Evolutionary conservation across 768 basidiomycete genomes (phyloP), one percentile per base, ranked within the genome.

Genomic region (Dendrothele bispora): DNA sequence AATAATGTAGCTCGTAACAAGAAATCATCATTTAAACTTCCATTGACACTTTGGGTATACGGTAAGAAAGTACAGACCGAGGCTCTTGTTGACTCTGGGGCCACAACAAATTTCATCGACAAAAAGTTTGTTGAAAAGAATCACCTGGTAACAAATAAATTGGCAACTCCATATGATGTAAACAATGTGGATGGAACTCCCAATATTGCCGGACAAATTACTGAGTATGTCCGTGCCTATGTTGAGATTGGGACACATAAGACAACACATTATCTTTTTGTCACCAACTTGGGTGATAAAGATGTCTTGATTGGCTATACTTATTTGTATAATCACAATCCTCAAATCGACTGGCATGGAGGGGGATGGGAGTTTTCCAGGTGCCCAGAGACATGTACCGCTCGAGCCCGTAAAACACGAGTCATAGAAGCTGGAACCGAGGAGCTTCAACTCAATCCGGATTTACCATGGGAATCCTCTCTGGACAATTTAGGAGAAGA

Each of bases 101-200:
- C 43, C 30, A 29, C 43, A 34, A 28, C 26, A 44, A 44, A 44
- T 30, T 44, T 44, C 43, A 44, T 44, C 18, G 25, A 44, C 43
- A 8, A 26, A 25, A 24, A 10, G 7, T 29, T 26, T 42, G 40
- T 42, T 42, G 37, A 39, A 39, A 39, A 21, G 15, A 40, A 40
- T 40, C 39, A 40, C 39, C 39, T 40, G 39, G 39, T 40, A 8
- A 40, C 39, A 40, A 15, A 40, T 21, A 40, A 21, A 40, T 40
- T 40, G 24, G 39, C 39, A 10, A 21, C n/a, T 8, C 39, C 22
- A n/a, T 40, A 40, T 21, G 18, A 40, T 8, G 39, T 40, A 14
- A 20, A 8, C 14, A 7, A 40, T 24, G 39, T 24, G 26, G 39
- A 40, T 40, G 39, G 39, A 40, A 40, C 39, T 7, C 39, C 24